Base-by-base conservation (phyloP, 345 rosid genomes). In the Rhodamnia rubescens region DNA sequence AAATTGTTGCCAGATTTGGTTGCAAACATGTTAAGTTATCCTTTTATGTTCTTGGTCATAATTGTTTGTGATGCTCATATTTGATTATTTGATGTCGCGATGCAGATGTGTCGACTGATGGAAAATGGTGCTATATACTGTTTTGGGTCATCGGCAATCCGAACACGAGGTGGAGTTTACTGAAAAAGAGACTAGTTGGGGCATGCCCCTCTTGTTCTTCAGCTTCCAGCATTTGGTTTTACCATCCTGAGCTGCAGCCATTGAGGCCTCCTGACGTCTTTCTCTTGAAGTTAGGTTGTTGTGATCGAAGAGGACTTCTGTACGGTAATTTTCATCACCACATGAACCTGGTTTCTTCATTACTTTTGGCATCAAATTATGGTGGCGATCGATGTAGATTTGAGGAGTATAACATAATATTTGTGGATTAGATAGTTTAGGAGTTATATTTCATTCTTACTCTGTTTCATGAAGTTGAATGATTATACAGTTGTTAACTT, bases 111-210 rank as follows among this genome's bases (percentile, higher is more conserved):
- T 92, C 98, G 2, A 97, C 99, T 74, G 99, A 97, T 84, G 99
- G 99, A 27, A 97, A 92, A 89, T 97, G 99, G 99, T 97, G 99
- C 85, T 97, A 91, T 90, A 26, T 97, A 89, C 94, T 97, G 85
- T 93, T 97, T 83, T 97, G 98, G 98, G 99, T 97, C 86, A 88
- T 89, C 51, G 95, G 98, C n/a, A 90, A 91, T 49, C 88, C 93
- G 51, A 85, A 87, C 27, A 92, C 96, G 54, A 94, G 98, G 90
- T 97, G 99, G 99, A 75, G 86, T 88, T 87, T 97, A 52, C 88
- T 97, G 93, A 95, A 96, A 94, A 92, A 89, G 92, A 97, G 98
- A 87, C 91, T 97, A 82, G 82, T 91, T 29, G 98, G 84, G 55
- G 98, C 87, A 56, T 93, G 98, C 84, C 98, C 98, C 85, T 92